Base-by-base conservation (phyloP, 2,329 filamentous ascomycete genomes). In the Pseudopithomyces maydicus region DNA sequence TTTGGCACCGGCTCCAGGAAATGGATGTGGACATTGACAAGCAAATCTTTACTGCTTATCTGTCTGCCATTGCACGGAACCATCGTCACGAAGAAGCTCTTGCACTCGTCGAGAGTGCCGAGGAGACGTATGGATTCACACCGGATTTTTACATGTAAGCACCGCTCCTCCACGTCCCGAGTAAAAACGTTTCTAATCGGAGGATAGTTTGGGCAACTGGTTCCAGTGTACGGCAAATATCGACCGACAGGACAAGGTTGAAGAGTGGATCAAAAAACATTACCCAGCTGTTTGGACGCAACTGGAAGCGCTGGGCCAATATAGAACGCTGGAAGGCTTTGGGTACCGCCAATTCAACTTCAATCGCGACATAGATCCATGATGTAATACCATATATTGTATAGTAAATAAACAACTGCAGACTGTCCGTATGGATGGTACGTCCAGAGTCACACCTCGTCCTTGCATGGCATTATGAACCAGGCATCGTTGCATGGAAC, bases 11-110 rank as follows among this genome's bases (percentile, higher is more conserved):
- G 75, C 82, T 95, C 56, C 82, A 84, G 65, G 81, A 82, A 54
- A 88, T 96, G 82, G 91, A 95, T 29, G 83, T 98, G 51, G 88
- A 91, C 39, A 82, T 97, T 22, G 90, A 92, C 36, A 83, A 84
- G 20, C 75, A 82, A 2, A 85, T 98, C 12, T 94, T 91, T 76
- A 85, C 85, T 19, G 87, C 88, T 1, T 98, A 96, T 72, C 81
- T 90, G 46, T 90, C 87, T 8, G 90, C 90, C 0, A 75, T 97
- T 54, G 90, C 90, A 0, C 87, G 88, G 2, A 90, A 91, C 62
- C 88, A 87, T 22, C 82, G 88, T 48, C 82, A 91, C 45, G 85
- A 90, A 19, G 87, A 90, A 65, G 88, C 88, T 2, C 85, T 87
- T 64, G 78, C 81, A 55, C 79, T 91, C 33, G 80, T 97, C 42